These are phyloP conservation scores for Neoarthrinium moseri DNA, from an alignment of 2,329 filamentous ascomycete genomes.

Conservation along the genomic window DNA sequence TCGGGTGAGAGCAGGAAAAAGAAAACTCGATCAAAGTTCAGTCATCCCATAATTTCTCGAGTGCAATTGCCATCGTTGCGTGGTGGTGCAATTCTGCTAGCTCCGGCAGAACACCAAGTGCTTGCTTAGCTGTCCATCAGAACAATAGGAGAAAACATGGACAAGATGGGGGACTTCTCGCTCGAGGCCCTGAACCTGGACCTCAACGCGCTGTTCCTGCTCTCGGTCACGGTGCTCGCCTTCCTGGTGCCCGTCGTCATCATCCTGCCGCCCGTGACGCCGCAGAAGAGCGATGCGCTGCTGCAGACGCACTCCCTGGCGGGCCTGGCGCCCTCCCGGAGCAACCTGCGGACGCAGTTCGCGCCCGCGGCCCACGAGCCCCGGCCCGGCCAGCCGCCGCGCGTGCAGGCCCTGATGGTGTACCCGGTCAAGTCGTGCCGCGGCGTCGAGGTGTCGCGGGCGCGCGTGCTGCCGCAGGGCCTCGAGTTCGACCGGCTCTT, in stretches of 20 bases:
- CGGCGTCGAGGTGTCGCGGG: conserved; percentile 69
- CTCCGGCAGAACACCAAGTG: too few relatives aligned
- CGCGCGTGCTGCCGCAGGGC: conserved; percentile 65
- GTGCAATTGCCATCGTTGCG: too few relatives aligned
- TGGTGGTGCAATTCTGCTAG: too few relatives aligned
- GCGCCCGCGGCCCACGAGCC: conserved; percentile 16
- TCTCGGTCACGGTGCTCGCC: conserved; percentile 30
- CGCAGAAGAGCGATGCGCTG: conserved; percentile 52
- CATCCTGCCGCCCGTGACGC: conserved; percentile 53
- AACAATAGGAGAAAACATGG: too few relatives aligned
- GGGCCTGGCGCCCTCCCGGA: conserved; percentile 37
- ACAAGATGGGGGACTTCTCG: neutral
- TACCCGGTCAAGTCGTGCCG: conserved; percentile 84
- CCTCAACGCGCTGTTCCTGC: conserved; percentile 20
- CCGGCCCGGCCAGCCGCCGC: conserved; percentile 17
- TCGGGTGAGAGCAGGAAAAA: too few relatives aligned
- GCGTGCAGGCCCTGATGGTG: conserved; percentile 66
- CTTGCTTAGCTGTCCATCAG: neutral
- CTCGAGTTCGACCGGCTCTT: conserved; percentile 81
- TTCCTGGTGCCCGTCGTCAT: conserved; percentile 54
- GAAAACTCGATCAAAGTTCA: too few relatives aligned
- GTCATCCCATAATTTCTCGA: too few relatives aligned
- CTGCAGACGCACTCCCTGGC: conserved; percentile 52
- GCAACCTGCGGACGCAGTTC: conserved; percentile 32
- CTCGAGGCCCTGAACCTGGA: conserved; percentile 20